Evolutionary conservation across 202 grass and related monocot species (phyloP), one percentile per base, ranked within the genome.

Genomic region (Eragrostis tef): DNA sequence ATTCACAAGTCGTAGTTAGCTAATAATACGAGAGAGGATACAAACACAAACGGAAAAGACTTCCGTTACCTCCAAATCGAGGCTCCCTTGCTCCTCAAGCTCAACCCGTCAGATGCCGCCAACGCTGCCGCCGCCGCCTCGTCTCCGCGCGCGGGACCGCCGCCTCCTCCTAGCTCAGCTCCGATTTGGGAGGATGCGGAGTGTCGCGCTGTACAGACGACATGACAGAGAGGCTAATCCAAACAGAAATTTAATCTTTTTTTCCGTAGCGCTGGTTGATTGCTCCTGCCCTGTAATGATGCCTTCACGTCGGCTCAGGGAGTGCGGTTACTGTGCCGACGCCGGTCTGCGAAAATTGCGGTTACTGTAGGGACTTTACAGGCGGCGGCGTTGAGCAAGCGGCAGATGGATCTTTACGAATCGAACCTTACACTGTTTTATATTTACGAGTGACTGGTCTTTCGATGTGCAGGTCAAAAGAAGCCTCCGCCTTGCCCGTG

Each of bases 211-310:
- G 47, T 53, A 27, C 5, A 53, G 29, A 17, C 70, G 46, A 83
- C 80, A 74, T 74, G 70, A 76, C 60, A 69, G 81, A 57, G 36
- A 66, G 29, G 41, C 62, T 76, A 68, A 76, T 84, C 70, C 80
- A 11, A 65, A 3, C 47, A 24, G 45, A 64, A 64, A 53, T 34
- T 31, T 53, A 20, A 17, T 6, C 64, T 67, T 34, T 79, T 79
- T 42, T 66, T 5, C 0, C 0, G 2, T 17, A 22, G 27, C 49
- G 17, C n/a, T 25, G 22, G 29, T 52, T 39, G 63, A 79, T 79
- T 62, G 54, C 24, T 67, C 63, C 41, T 39, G 49, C 9, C 14
- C 3, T 6, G n/a, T 24, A 53, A 29, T 19, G 31, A 69, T 69
- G 53, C 34, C 20, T 57, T 64, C 77, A 57, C 64, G 64, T 79